These are phyloP conservation scores for Pichia phayaonensis DNA, from an alignment of 805 yeast species.

Conservation along the genomic window DNA sequence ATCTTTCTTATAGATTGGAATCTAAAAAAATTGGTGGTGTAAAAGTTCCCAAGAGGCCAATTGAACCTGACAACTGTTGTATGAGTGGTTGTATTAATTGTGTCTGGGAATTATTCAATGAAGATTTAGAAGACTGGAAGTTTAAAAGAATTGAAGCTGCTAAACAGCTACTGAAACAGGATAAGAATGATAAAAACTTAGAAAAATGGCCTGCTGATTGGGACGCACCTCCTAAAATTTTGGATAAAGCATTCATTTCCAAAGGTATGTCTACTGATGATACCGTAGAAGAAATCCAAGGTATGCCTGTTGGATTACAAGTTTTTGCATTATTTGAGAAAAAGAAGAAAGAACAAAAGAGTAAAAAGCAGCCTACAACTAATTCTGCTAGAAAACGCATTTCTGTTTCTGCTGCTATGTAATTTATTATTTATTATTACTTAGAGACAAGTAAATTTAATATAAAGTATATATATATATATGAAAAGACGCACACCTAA, in stretches of 20 bases:
- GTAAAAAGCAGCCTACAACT: neutral
- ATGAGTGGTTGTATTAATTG: slow-evolving; percentile 97
- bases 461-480: neutral
- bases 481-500: too few species aligned
- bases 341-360: slow-evolving; percentile 38
- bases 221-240: slow-evolving; percentile 43
- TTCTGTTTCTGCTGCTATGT: neutral
- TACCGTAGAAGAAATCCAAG: slow-evolving; percentile 35
- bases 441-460: neutral
- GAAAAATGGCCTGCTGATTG: slow-evolving; percentile 60
- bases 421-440: neutral
- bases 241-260: slow-evolving; percentile 39
- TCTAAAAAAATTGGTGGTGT: slow-evolving; percentile 50
- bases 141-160: slow-evolving; percentile 52
- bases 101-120: slow-evolving; percentile 91
- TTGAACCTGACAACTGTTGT: slow-evolving; percentile 92
- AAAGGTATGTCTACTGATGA: slow-evolving; percentile 23
- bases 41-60: slow-evolving; percentile 73
- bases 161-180: slow-evolving; percentile 27
- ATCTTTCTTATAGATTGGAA: slow-evolving; percentile 28
- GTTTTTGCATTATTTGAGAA: slow-evolving; percentile 84
- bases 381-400: neutral
- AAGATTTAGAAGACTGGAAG: slow-evolving; percentile 83
- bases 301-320: slow-evolving; percentile 66
- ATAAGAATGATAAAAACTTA: slow-evolving; percentile 23